Percentiles rank a stretch among this genome's conserved stretches.
phyloP scores from a whole-genome alignment of 768 basidiomycete genomes.

The Boletus reticulatus region DNA sequence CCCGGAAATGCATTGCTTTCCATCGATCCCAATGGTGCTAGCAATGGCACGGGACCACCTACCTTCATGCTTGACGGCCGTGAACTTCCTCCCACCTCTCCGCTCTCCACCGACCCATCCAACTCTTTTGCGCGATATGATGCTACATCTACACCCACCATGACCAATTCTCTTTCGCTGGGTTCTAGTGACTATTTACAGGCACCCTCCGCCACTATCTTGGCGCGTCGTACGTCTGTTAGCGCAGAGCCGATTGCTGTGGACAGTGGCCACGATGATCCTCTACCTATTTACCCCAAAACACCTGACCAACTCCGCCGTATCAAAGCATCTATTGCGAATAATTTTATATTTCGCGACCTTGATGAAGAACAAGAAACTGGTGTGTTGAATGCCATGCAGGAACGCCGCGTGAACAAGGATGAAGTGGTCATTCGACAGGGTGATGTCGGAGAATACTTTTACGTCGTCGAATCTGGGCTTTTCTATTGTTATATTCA shows the following conservation, averaged over 20 bases:
- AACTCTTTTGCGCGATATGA: slow-evolving; percentile 55
- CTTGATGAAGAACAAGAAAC: slow-evolving; percentile 95
- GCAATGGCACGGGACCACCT: slow-evolving; percentile 41
- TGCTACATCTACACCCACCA: slow-evolving; percentile 41
- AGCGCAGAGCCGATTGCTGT: slow-evolving; percentile 96
- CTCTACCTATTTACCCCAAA: slow-evolving; percentile 77
- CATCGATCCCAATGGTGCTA: slow-evolving; percentile 36
- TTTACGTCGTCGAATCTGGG: slow-evolving; percentile 95
- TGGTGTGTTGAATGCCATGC: slow-evolving; percentile 94
- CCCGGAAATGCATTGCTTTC: slow-evolving; percentile 76
- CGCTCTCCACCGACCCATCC: slow-evolving; percentile 44
- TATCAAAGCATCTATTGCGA: slow-evolving; percentile 82
- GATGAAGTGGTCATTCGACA: slow-evolving; percentile 94
- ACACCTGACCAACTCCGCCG: slow-evolving; percentile 79
- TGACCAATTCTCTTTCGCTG: slow-evolving; percentile 37
- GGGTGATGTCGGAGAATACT: slow-evolving; percentile 95
- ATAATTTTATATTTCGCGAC: slow-evolving; percentile 94
- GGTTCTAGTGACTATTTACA: slow-evolving; percentile 67
- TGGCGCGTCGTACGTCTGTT: slow-evolving; percentile 91
- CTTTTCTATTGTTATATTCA: slow-evolving; percentile 80
- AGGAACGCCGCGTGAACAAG: slow-evolving; percentile 67
- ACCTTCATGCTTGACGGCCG: slow-evolving; percentile 59
- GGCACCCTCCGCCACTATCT: slow-evolving; percentile 69
- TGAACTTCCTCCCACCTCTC: slow-evolving; percentile 61
- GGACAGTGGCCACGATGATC: slow-evolving; percentile 60